These are phyloP conservation scores for Geotrichum macrosporum DNA, from an alignment of 1,139 yeast genomes.

Conservation along the genomic window DNA sequence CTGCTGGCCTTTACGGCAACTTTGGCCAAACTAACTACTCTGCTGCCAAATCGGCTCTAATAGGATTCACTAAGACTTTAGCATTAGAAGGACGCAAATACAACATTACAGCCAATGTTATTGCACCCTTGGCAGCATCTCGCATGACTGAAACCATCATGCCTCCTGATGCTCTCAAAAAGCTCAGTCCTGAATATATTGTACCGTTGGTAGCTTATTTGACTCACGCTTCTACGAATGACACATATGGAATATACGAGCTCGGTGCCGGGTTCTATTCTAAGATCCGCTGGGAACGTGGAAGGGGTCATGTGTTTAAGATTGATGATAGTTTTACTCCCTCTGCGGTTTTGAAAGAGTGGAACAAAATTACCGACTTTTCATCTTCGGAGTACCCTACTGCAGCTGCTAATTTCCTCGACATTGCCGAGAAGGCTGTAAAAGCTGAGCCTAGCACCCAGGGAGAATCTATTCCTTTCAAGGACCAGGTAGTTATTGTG, in stretches of 20 bases:
- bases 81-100: slow-evolving; percentile 89
- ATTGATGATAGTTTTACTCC: slow-evolving; percentile 78
- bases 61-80: slow-evolving; percentile 88
- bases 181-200: slow-evolving; percentile 79
- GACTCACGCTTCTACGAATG: slow-evolving; percentile 57
- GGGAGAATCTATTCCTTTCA: slow-evolving; percentile 57
- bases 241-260: slow-evolving; percentile 76
- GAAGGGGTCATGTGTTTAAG: slow-evolving; percentile 78
- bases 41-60: slow-evolving; percentile 85
- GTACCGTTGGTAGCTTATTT: slow-evolving; percentile 85
- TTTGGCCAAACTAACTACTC: slow-evolving; percentile 97
- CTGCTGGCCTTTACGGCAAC: slow-evolving; percentile 95
- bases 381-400: slow-evolving; percentile 65
- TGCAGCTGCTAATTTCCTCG: slow-evolving; percentile 40
- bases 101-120: slow-evolving; percentile 78
- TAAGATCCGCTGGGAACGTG: slow-evolving; percentile 93
- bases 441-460: slow-evolving; percentile 48
- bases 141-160: slow-evolving; percentile 91
- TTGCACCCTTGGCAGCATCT: slow-evolving; percentile 92
- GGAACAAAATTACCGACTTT: slow-evolving; percentile 61
- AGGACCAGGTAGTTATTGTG: slow-evolving; percentile 80
- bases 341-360: slow-evolving; percentile 71
- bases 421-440: slow-evolving; percentile 35
- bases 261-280: slow-evolving; percentile 93
- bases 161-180: slow-evolving; percentile 79